Conservation (phyloP, 495 filamentous ascomycete genomes). For the Wilcoxina mikolae region DNA sequence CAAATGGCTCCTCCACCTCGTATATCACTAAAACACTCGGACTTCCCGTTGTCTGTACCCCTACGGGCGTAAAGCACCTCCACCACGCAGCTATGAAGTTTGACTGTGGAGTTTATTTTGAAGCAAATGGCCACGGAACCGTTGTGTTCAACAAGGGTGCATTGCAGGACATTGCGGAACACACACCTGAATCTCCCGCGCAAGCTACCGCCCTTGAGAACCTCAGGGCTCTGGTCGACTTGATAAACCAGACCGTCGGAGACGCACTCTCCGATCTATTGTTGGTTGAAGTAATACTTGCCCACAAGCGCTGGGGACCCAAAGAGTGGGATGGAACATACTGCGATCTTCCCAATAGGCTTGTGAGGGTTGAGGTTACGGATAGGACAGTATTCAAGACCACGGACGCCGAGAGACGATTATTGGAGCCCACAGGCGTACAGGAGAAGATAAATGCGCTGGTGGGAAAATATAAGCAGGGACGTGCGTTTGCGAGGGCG, state of each 20-base stretch:
- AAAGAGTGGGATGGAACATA: slow-evolving; percentile 89
- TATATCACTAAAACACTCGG: slow-evolving; percentile 80
- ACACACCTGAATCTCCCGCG: slow-evolving; percentile 75
- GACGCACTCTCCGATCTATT: slow-evolving; percentile 92
- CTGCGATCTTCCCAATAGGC: slow-evolving; percentile 87
- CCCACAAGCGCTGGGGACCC: slow-evolving; percentile 83
- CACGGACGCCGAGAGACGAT: slow-evolving; percentile 76
- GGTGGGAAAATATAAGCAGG: slow-evolving; percentile 81
- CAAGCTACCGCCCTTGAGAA: slow-evolving; percentile 74
- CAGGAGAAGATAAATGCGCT: slow-evolving; percentile 73
- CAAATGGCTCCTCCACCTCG: slow-evolving; percentile 86
- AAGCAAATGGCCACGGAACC: slow-evolving; percentile 95
- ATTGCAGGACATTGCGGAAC: slow-evolving; percentile 54
- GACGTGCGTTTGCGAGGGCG: slow-evolving; percentile 77
- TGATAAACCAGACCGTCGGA: slow-evolving; percentile 96
- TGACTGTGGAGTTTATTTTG: slow-evolving; percentile 94
- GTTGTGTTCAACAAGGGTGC: slow-evolving; percentile 82
- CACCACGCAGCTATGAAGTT: slow-evolving; percentile 85
- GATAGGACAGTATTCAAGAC: slow-evolving; percentile 80
- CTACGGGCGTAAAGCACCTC: slow-evolving; percentile 92
- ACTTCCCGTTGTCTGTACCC: slow-evolving; percentile 80
- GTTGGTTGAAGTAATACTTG: slow-evolving; percentile 88
- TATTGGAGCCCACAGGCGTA: slow-evolving; percentile 61
- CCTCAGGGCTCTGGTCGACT: slow-evolving; percentile 61
- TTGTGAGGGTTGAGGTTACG: slow-evolving; percentile 75